Evolutionary conservation across 345 rosid species (phyloP).

Genomic region (Hypericum androsaemum): DNA sequence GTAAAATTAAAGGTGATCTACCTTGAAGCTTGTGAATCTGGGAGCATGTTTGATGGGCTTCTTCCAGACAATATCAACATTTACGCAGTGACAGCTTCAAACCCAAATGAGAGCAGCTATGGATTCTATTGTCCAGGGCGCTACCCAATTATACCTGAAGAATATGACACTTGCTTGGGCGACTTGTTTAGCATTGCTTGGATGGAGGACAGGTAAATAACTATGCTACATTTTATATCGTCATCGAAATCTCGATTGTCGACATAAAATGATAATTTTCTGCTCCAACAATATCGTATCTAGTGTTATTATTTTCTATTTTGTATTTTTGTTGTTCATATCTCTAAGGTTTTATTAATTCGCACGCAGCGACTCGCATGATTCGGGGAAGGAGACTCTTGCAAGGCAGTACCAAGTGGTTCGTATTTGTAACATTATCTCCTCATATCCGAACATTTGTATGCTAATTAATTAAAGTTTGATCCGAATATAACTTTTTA

Average conservation of each 20-base stretch:
- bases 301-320: background rate
- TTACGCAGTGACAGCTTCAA: slow-evolving; percentile 55
- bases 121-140: slow-evolving; percentile 34
- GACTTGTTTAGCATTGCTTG: slow-evolving; percentile 65
- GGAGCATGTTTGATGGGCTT: slow-evolving; percentile 57
- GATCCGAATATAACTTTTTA: background rate
- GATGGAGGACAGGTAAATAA: slow-evolving; percentile 63
- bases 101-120: slow-evolving; percentile 38
- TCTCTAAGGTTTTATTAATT: background rate
- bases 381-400: slow-evolving; percentile 43
- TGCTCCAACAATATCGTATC: too few species aligned
- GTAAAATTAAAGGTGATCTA: slow-evolving; percentile 34
- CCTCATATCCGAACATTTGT: too few species aligned
- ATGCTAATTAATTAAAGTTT: too few species aligned
- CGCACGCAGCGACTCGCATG: slow-evolving; percentile 39
- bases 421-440: background rate
- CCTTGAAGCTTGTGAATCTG: slow-evolving; percentile 61
- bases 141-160: slow-evolving; percentile 17
- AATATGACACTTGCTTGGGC: slow-evolving; percentile 47
- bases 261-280: background rate
- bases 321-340: background rate
- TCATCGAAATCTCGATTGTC: background rate
- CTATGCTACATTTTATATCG: background rate
- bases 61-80: slow-evolving; percentile 31
- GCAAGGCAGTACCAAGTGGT: slow-evolving; percentile 38